phyloP scores from a whole-genome alignment of 1,284 basidiomycete genomes.

The Schizopora paradoxa region DNA sequence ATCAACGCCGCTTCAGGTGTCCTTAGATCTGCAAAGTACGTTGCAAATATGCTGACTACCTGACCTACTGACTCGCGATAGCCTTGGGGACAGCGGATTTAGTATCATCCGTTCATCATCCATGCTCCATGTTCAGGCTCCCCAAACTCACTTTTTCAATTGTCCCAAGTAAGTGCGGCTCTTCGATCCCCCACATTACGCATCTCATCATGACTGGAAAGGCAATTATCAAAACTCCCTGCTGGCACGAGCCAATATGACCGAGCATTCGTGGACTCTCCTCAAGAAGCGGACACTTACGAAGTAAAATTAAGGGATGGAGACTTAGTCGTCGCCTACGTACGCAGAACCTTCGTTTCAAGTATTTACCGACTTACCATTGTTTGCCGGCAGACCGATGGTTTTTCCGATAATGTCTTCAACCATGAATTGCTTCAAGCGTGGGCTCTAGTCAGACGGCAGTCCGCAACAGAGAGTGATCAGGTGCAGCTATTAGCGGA shows the following conservation, averaged over 20 bases:
- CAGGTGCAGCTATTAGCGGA: constrained; percentile 69
- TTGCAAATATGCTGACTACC: constrained; percentile 13
- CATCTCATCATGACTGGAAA: constrained; percentile 25
- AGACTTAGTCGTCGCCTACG: constrained; percentile 68
- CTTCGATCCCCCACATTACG: constrained; percentile 6
- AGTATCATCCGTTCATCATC: constrained; percentile 68
- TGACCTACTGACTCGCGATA: constrained; percentile 26
- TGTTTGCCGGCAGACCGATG: constrained; percentile 64
- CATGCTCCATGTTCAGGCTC: constrained; percentile 55
- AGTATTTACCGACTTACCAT: constrained; percentile 12
- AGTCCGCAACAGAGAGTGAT: constrained; percentile 47
- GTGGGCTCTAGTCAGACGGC: constrained; percentile 55
- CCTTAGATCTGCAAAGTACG: constrained; percentile 77
- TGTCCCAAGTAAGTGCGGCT: constrained; percentile 55
- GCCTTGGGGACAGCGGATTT: constrained; percentile 84
- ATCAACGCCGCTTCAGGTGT: constrained; percentile 72
- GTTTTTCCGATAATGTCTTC: constrained; percentile 83
- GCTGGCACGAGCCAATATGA: constrained; percentile 37
- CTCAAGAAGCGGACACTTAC: constrained; percentile 59
- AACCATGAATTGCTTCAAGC: constrained; percentile 64
- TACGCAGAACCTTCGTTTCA: constrained; percentile 31
- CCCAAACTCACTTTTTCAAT: constrained; percentile 81
- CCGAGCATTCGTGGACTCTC: constrained; percentile 52
- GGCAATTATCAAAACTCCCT: constrained; percentile 69
- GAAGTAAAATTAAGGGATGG: constrained; percentile 66